These are phyloP conservation scores for Nothophytophthora sp. DNA, from an alignment of 352 stramenopile genomes.

Conservation along the genomic window DNA sequence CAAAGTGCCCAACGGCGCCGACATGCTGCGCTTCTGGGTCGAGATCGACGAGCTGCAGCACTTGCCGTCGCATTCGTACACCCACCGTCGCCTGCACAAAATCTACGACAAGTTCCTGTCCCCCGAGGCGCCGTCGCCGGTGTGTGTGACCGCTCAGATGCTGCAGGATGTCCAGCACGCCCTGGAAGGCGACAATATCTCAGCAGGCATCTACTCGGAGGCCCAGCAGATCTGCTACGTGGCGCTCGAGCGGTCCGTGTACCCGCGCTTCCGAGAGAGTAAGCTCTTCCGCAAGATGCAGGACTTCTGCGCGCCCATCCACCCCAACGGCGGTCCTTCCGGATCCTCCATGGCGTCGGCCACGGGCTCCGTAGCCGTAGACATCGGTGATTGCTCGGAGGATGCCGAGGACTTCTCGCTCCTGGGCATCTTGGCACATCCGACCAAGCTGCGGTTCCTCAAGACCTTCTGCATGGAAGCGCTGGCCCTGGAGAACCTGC, in stretches of 20 bases:
- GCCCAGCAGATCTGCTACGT: constrained; percentile 68
- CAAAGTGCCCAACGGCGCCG: constrained; percentile 54
- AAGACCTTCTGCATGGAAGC: constrained; percentile 89
- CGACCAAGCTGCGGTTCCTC: constrained; percentile 80
- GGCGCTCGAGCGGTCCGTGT: constrained; percentile 75
- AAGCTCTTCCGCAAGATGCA: constrained; percentile 81
- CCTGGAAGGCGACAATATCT: constrained; percentile 67
- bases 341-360: constrained; percentile 3
- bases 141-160: constrained; percentile 76
- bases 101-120: constrained; percentile 90
- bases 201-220: constrained; percentile 64
- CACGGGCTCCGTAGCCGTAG: constrained; percentile 15
- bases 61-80: constrained; percentile 80
- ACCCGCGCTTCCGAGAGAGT: constrained; percentile 74
- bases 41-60: constrained; percentile 79
- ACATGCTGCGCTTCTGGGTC: constrained; percentile 81
- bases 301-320: constrained; percentile 54
- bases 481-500: constrained; percentile 76
- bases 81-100: constrained; percentile 72
- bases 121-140: constrained; percentile 60
- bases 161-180: constrained; percentile 63
- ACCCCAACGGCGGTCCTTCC: constrained; percentile 11
- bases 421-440: constrained; percentile 57
- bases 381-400: constrained; percentile 14
- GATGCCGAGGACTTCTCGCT: constrained; percentile 65